Base-by-base conservation (phyloP, 768 basidiomycete species). In the Tricholomella constricta region DNA sequence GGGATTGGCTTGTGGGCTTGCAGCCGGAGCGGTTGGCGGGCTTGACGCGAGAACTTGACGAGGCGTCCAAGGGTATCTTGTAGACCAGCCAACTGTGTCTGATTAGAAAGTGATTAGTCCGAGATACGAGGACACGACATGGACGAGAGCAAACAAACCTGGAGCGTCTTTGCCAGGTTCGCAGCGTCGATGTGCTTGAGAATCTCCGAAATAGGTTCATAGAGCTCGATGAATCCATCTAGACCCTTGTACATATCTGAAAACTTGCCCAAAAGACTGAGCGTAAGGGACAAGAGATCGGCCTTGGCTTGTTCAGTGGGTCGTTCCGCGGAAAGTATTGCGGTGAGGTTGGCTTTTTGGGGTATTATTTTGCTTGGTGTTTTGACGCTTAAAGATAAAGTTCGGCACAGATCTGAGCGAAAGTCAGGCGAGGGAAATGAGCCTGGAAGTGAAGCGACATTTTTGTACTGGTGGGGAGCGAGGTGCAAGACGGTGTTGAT, bases 1-100 rank as follows among this genome's bases (percentile, higher is more conserved):
- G 97, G 93, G 41, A 98, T 96, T 0, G 94, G 91, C 68, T 95
- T 97, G 76, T 98, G 96, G 2, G 89, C 79, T 74, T 99, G 97
- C 19, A 98, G 79, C 2, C 70, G 74, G 25, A 99, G 84, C 1
- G 97, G 93, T 47, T 74, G 80, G 32, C 97, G 88, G 0, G 83
- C 76, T 69, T 88, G 81, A 10, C 68, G 74, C 0, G 91, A 74
- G 63, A 95, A 91, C 60, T 84, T 88, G 40, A 96, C 74, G 42
- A 93, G 69, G 5, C 88, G 82, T 23, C 67, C 64, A 8, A 91
- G 65, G 11, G 74, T 77, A 46, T 85, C 83, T 23, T 65, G 67
- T 9, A 81, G 63, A 6, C 77, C 70, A 0, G 71, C 60, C 27
- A 85, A 60, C 32, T 74, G 74, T 2, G 70, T 70, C 89, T 91